phyloP scores from a whole-genome alignment of 768 basidiomycete genomes.

The Mycena floridula region DNA sequence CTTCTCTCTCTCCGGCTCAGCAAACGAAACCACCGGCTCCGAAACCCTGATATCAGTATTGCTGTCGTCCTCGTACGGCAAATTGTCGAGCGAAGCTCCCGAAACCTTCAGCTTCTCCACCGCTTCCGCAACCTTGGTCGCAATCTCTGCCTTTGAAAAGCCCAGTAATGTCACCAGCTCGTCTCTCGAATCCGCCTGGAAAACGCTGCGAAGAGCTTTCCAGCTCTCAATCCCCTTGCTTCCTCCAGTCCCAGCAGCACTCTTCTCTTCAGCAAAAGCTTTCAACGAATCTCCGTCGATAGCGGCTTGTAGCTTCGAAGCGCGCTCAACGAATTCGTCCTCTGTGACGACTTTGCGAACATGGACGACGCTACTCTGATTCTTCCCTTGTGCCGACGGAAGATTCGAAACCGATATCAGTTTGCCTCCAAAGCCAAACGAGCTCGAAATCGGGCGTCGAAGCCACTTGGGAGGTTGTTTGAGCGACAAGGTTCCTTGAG shows the following conservation, averaged over 20 bases:
- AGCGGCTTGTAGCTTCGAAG: conserved; percentile 57
- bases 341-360: conserved; percentile 77
- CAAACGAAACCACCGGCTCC: conserved; percentile 81
- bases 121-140: conserved; percentile 72
- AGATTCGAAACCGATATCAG: conserved; percentile 79
- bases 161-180: conserved; percentile 88
- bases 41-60: conserved; percentile 40
- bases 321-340: conserved; percentile 65
- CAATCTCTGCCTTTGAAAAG: conserved; percentile 86
- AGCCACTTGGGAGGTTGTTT: conserved; percentile 98
- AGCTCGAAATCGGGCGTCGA: conserved; percentile 68
- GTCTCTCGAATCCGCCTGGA: conserved; percentile 83
- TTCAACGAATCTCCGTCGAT: conserved; percentile 52
- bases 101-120: conserved; percentile 63
- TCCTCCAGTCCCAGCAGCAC: too few relatives aligned
- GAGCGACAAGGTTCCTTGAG: conserved; percentile 65
- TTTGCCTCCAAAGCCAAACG: conserved; percentile 91
- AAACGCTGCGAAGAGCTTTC: conserved; percentile 86
- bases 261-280: conserved; percentile 62
- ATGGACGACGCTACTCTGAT: conserved; percentile 79
- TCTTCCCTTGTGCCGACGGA: conserved; percentile 64
- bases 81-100: conserved; percentile 25
- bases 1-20: conserved; percentile 59
- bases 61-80: conserved; percentile 32
- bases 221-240: conserved; percentile 52